phyloP scores from a whole-genome alignment of 306 rosid species.

The Dryas octopetala region DNA sequence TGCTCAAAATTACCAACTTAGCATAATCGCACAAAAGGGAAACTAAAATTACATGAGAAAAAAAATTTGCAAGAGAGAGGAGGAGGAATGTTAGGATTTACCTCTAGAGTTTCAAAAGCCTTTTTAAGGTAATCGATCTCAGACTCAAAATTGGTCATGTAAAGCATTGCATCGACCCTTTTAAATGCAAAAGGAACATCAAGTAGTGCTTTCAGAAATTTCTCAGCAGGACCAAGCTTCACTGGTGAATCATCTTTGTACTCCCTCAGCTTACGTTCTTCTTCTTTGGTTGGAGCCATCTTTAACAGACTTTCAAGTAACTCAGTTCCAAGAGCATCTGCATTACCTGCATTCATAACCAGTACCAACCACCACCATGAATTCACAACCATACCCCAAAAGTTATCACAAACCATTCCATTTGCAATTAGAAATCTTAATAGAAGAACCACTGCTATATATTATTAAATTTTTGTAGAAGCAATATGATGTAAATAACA shows the following conservation, averaged over 20 bases:
- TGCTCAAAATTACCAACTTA: not conserved
- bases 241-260: constrained; percentile 71
- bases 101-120: constrained; percentile 86
- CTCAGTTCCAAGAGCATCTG: constrained; percentile 86
- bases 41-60: not conserved
- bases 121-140: constrained; percentile 83
- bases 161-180: constrained; percentile 95
- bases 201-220: constrained; percentile 84
- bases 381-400: constrained; percentile 2
- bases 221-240: constrained; percentile 92
- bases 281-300: constrained; percentile 98
- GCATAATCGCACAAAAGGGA: not conserved
- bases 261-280: constrained; percentile 83
- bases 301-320: constrained; percentile 86
- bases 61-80: not conserved
- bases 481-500: not conserved
- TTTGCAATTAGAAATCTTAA: not conserved
- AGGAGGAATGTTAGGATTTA: constrained; percentile 12
- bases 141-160: constrained; percentile 82
- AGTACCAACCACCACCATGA: not conserved
- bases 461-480: not conserved
- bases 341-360: constrained; percentile 51
- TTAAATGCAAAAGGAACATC: constrained; percentile 91
- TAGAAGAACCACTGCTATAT: not conserved
- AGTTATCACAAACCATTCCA: not conserved